Conservation (phyloP, 129 eudicot species). For the Tagetes erecta region DNA sequence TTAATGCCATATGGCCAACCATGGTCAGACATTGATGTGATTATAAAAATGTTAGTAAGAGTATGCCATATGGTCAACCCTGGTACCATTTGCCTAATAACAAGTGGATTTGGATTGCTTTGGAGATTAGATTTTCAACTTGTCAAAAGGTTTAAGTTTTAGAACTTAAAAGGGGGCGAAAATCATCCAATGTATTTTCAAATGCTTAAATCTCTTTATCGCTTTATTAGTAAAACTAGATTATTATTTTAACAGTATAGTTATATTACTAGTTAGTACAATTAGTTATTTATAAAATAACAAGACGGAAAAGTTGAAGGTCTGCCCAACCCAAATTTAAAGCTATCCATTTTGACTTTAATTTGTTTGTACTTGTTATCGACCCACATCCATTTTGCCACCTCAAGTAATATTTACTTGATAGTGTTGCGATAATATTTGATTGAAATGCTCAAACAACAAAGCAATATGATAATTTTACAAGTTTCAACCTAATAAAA, state of each 20-base stretch:
- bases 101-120: background rate
- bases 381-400: background rate
- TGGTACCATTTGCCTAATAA: background rate
- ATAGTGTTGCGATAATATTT: background rate
- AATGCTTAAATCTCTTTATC: background rate
- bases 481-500: background rate
- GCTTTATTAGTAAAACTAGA: background rate
- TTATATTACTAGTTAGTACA: background rate
- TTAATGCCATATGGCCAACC: background rate
- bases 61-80: background rate
- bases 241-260: background rate
- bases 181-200: background rate
- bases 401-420: background rate
- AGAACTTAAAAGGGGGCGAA: background rate
- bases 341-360: background rate
- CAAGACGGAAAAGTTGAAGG: background rate
- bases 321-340: background rate
- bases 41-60: background rate
- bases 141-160: background rate
- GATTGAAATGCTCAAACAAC: background rate
- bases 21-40: slow-evolving; percentile 8
- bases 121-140: background rate
- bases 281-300: background rate
- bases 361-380: background rate
- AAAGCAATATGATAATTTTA: slow-evolving; percentile 1